phyloP scores from a whole-genome alignment of 1,284 basidiomycete species.

The Mycosarcoma mackinlayi region DNA sequence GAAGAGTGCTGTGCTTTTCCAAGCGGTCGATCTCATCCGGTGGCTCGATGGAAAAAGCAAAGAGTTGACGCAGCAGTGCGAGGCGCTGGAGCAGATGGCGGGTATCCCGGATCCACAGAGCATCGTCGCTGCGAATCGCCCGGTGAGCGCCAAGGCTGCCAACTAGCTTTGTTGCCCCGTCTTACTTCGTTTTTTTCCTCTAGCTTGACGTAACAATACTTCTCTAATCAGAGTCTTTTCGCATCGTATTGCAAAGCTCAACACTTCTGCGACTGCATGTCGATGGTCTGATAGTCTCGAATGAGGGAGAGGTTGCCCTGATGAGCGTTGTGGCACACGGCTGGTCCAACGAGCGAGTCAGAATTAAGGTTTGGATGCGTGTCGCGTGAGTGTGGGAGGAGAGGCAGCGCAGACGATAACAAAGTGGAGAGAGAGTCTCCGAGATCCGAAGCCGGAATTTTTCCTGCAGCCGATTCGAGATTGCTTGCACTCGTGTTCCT shows the following conservation, averaged over 20 bases:
- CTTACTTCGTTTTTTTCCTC: too few species aligned
- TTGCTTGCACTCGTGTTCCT: too few species aligned
- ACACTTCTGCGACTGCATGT: too few species aligned
- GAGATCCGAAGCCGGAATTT: conserved; percentile 3
- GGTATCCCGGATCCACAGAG: conserved; percentile 35
- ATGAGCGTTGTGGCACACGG: too few species aligned
- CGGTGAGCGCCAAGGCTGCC: conserved; percentile 22
- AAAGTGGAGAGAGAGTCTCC: neutral
- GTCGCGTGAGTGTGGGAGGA: too few species aligned
- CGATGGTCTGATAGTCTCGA: too few species aligned
- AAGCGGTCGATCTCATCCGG: conserved; percentile 64
- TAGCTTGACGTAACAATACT: too few species aligned
- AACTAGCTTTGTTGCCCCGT: conserved; percentile 1
- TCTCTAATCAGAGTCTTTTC: too few species aligned
- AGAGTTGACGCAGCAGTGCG: conserved; percentile 50
- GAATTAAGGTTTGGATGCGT: neutral
- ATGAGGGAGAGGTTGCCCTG: too few species aligned
- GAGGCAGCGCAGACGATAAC: too few species aligned
- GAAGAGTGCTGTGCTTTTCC: conserved; percentile 66
- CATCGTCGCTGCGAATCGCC: conserved; percentile 34
- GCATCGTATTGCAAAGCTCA: conserved; percentile 4
- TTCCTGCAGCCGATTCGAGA: conserved; percentile 7
- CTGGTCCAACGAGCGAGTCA: too few species aligned
- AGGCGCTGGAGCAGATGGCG: conserved; percentile 51
- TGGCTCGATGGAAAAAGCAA: conserved; percentile 64